These are phyloP conservation scores for Phanerodontia chrysosporium DNA, from an alignment of 768 basidiomycete genomes.

Conservation along the genomic window DNA sequence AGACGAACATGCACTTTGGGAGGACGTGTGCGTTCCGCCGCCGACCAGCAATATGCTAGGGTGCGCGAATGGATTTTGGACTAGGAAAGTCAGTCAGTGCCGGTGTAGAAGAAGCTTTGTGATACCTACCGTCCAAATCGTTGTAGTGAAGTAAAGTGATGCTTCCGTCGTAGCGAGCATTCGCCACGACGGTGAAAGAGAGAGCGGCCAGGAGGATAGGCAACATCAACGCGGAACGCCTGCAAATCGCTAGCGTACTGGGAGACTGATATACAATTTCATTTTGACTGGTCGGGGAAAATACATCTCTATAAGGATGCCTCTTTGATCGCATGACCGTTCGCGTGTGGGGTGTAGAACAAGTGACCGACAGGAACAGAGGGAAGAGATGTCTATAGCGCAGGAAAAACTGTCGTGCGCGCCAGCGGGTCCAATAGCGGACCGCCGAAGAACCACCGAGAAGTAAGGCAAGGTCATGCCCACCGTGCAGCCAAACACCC, in stretches of 20 bases:
- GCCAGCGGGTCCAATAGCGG: not conserved
- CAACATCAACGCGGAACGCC: not conserved
- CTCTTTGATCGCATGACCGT: not conserved
- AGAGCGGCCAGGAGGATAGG: not conserved
- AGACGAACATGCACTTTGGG: constrained; percentile 15
- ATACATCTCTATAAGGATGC: not conserved
- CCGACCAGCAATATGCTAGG: constrained; percentile 18
- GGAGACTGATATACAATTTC: not conserved
- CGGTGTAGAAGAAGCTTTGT: not conserved
- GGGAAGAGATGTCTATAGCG: not conserved
- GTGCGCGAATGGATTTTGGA: constrained; percentile 16
- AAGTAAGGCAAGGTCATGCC: not conserved
- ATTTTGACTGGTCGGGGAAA: not conserved
- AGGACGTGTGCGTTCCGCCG: constrained; percentile 9
- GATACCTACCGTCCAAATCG: constrained; percentile 19
- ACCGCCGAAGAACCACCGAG: constrained; percentile 2
- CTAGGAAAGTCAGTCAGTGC: constrained; percentile 6
- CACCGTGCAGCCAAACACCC: not conserved
- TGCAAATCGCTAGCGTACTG: not conserved
- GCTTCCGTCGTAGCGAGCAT: not conserved
- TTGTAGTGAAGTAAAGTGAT: constrained; percentile 23
- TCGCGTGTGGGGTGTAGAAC: not conserved
- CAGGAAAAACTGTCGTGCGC: not conserved
- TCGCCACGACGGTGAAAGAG: not conserved
- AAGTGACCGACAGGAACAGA: not conserved